These are phyloP conservation scores for Holtermannia corniformis DNA, from an alignment of 768 basidiomycete species.

Conservation along the genomic window DNA sequence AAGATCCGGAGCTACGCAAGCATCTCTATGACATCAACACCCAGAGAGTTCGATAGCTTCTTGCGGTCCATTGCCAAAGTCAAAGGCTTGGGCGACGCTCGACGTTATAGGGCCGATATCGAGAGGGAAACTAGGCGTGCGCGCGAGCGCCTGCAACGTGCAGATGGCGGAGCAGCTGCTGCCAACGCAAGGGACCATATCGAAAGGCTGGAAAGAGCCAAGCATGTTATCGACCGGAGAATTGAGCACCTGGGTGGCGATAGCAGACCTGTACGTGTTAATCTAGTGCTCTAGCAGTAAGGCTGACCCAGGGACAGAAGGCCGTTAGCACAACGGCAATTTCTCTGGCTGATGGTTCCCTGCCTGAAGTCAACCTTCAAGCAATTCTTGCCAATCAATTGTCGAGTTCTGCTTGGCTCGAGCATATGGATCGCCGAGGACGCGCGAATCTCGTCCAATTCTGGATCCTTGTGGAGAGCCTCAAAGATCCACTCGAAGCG, in stretches of 20 bases:
- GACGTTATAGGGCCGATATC: slow-evolving; percentile 83
- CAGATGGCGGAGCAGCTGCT: slow-evolving; percentile 41
- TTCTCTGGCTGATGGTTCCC: no score
- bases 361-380: slow-evolving; percentile 2
- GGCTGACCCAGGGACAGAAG: no score
- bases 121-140: slow-evolving; percentile 82
- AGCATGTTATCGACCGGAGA: slow-evolving; percentile 72
- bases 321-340: no score
- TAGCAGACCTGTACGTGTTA: not conserved
- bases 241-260: slow-evolving; percentile 47
- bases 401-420: slow-evolving; percentile 91
- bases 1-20: slow-evolving; percentile 29
- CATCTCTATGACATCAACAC: slow-evolving; percentile 69
- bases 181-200: slow-evolving; percentile 80
- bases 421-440: slow-evolving; percentile 88
- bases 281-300: not conserved
- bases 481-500: slow-evolving; percentile 89
- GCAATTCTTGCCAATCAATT: slow-evolving; percentile 71
- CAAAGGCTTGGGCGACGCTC: slow-evolving; percentile 76
- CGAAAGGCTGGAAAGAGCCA: slow-evolving; percentile 79
- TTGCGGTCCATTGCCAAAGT: slow-evolving; percentile 71
- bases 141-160: slow-evolving; percentile 43
- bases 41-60: slow-evolving; percentile 80
- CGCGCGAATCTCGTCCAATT: slow-evolving; percentile 84
- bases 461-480: slow-evolving; percentile 94